Conservation (phyloP, 177 flowering plant species). For the Vitis hybrid region DNA sequence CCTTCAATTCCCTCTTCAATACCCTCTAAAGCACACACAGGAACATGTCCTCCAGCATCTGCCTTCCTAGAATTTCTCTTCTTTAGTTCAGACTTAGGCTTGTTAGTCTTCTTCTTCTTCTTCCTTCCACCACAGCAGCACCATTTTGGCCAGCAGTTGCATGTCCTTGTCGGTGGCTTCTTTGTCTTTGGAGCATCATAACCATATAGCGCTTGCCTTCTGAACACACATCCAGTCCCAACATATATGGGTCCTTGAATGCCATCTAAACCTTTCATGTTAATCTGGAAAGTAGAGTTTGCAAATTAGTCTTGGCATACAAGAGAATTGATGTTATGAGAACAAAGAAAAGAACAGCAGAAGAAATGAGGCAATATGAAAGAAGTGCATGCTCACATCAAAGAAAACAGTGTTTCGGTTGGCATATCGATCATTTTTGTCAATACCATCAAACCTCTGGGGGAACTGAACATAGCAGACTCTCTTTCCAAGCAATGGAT, state of each 20-base stretch:
- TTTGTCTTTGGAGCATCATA: slow-evolving; percentile 61
- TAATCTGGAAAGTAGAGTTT: slow-evolving; percentile 43
- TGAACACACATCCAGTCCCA: slow-evolving; percentile 80
- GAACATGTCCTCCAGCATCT: slow-evolving; percentile 27
- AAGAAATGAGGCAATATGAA: background rate
- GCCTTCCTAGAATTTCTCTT: slow-evolving; percentile 18
- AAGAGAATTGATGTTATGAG: background rate
- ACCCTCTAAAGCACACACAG: slow-evolving; percentile 45
- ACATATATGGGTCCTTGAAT: slow-evolving; percentile 86
- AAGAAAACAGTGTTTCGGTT: slow-evolving; percentile 68
- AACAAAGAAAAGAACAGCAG: background rate
- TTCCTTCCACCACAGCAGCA: slow-evolving; percentile 48
- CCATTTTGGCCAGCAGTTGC: slow-evolving; percentile 72
- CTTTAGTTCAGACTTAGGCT: slow-evolving; percentile 37
- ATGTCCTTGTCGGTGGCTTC: slow-evolving; percentile 56
- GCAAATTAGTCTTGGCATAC: background rate
- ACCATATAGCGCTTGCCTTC: slow-evolving; percentile 74
- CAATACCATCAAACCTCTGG: slow-evolving; percentile 69
- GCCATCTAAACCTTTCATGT: slow-evolving; percentile 85
- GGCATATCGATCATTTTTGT: slow-evolving; percentile 62
- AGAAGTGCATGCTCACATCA: slow-evolving; percentile 46
- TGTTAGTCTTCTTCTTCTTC: slow-evolving; percentile 42
- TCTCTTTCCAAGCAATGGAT: slow-evolving; percentile 58
- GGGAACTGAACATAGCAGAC: slow-evolving; percentile 78
- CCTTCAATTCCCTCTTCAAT: slow-evolving; percentile 27